Base-by-base conservation (phyloP, 2,329 filamentous ascomycete genomes). In the Xylaria sp. region DNA sequence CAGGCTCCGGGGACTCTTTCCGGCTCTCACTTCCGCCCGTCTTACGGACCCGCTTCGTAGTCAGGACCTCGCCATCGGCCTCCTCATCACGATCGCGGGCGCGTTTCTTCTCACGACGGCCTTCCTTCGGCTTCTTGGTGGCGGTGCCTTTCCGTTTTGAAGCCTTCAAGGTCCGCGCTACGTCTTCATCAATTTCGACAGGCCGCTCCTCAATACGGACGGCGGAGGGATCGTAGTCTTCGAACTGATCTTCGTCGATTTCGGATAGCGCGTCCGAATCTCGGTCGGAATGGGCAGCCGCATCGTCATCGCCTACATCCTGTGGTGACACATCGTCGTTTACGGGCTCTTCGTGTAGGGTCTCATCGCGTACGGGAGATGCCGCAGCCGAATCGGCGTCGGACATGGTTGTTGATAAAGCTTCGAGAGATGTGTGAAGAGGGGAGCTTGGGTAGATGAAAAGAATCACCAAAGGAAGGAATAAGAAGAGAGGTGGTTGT, bases 121-220 rank as follows among this genome's bases (percentile, higher is more conserved):
- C 90, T 76, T 90, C 91, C 79, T 91, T 90, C 63, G 92, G 91
- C 82, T 94, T 96, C 81, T 92, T 93, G 52, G 85, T 81, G 58
- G 86, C 86, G 37, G 87, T 88, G 61, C 90, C 90, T 82, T 91
- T 91, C 67, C 89, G 82, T 80, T 89, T 90, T n/a, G 84, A 84
- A 0, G 88, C 88, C 78, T 91, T 91, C 39, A 91, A 80, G 2
- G 88, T 89, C 66, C 86, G 85, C 7, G 88, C 88, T 64, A 88
- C 84, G 71, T 91, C 89, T 75, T 91, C 89, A 74, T 91, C 90
- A 70, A 91, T 91, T 34, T 89, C 87, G n/a, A 90, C 84, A 0
- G 89, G 89, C 28, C 87, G 84, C 76, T 90, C 86, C 76, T 90
- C 88, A 48, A 90, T 86, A 59, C 89, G 88, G 69, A 88, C 88